These are phyloP conservation scores for Apophysomyces variabilis DNA, from an alignment of 371 early-diverging fungal genomes.

Conservation along the genomic window DNA sequence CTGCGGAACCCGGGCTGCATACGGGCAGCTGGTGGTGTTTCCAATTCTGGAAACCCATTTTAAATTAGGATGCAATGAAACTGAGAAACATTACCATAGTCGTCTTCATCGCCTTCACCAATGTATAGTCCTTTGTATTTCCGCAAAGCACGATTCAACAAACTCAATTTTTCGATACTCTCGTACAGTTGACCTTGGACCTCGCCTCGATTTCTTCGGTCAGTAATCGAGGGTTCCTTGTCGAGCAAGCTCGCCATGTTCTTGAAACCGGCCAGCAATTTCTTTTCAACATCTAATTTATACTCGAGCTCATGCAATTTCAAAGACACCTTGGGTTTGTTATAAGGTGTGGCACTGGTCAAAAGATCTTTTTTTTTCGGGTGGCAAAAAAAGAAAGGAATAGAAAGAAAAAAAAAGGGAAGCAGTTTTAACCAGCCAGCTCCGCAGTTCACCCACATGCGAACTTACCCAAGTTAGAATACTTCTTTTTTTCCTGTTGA, in stretches of 20 bases:
- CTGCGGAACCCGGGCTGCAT: constrained; percentile 73
- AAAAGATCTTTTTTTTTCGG: constrained; percentile 55
- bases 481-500: constrained; percentile 33
- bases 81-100: constrained; percentile 32
- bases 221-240: constrained; percentile 36
- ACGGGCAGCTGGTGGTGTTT: constrained; percentile 52
- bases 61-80: constrained; percentile 6
- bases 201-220: constrained; percentile 64
- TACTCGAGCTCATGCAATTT: constrained; percentile 85
- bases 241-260: constrained; percentile 62
- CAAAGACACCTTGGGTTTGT: constrained; percentile 84
- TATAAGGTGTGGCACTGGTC: constrained; percentile 76
- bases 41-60: constrained; percentile 35
- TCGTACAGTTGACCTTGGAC: constrained; percentile 74
- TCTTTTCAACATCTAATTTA: constrained; percentile 92
- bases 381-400: no score
- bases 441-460: constrained; percentile 10
- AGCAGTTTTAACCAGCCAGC: constrained; percentile 9
- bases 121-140: constrained; percentile 86
- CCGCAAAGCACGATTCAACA: constrained; percentile 81
- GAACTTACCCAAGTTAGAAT: constrained; percentile 45
- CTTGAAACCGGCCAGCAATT: constrained; percentile 79
- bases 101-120: constrained; percentile 68
- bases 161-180: constrained; percentile 79
- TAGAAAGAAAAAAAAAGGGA: background rate